Evolutionary conservation across 805 yeast genomes (phyloP).

Genomic region (Zygoascus flipseniorum): DNA sequence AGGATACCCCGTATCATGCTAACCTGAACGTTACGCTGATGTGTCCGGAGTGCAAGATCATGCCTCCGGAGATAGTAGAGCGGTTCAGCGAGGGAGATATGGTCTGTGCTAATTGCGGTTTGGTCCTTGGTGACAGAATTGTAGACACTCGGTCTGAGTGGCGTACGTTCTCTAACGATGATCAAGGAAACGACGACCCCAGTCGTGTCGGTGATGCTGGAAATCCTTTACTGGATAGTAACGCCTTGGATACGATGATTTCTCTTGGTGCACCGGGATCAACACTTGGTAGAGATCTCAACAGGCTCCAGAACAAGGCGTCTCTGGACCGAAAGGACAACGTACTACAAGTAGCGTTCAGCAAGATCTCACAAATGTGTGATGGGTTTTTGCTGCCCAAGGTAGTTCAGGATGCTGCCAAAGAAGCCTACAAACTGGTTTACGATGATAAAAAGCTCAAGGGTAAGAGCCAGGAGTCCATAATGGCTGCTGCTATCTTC

Average conservation of each 20-base stretch:
- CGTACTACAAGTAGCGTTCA: conserved; percentile 79
- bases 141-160: conserved; percentile 96
- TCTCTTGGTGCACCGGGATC: conserved; percentile 80
- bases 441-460: conserved; percentile 78
- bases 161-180: conserved; percentile 97
- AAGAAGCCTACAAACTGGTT: conserved; percentile 88
- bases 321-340: conserved; percentile 82
- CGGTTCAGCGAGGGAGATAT: conserved; percentile 96
- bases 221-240: conserved; percentile 84
- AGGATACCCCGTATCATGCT: conserved; percentile 20
- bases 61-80: conserved; percentile 92
- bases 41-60: conserved; percentile 93
- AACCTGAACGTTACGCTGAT: conserved; percentile 78
- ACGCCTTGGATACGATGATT: conserved; percentile 86
- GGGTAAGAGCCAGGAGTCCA: conserved; percentile 86
- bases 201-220: conserved; percentile 98
- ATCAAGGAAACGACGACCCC: conserved; percentile 96
- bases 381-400: conserved; percentile 93
- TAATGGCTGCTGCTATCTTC: conserved; percentile 93
- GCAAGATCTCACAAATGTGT: conserved; percentile 89
- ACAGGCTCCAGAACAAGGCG: conserved; percentile 79
- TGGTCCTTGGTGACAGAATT: conserved; percentile 82
- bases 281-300: conserved; percentile 81
- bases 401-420: conserved; percentile 95
- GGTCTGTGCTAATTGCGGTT: conserved; percentile 96